Conservation (phyloP, 106 monocot species). For the Gastrodia elata region DNA sequence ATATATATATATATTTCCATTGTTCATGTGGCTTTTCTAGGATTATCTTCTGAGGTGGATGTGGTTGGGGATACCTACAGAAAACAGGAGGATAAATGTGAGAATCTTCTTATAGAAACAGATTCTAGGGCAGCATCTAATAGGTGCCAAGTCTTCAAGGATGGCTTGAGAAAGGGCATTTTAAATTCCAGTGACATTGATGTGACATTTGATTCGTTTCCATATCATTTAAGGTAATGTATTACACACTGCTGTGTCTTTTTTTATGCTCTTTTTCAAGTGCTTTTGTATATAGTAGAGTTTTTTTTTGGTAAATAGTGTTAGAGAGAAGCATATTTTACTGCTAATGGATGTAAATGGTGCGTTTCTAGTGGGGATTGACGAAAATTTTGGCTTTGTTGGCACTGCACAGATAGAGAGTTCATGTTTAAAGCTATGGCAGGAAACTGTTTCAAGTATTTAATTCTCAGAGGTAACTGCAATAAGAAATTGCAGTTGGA, state of each 20-base stretch:
- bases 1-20: background rate
- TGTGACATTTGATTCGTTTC: constrained; percentile 77
- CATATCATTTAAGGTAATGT: constrained; percentile 79
- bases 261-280: background rate
- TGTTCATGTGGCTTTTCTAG: constrained; percentile 21
- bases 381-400: background rate
- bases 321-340: constrained; percentile 4
- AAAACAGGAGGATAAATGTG: constrained; percentile 47
- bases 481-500: background rate
- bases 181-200: constrained; percentile 52
- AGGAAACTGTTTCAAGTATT: background rate
- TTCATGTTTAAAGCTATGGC: background rate
- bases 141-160: constrained; percentile 58
- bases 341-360: background rate
- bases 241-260: background rate
- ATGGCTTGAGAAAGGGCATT: constrained; percentile 53
- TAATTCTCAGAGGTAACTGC: background rate
- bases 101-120: constrained; percentile 21
- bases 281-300: background rate
- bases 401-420: background rate
- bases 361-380: background rate
- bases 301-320: background rate
- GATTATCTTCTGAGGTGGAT: constrained; percentile 46
- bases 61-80: constrained; percentile 35
- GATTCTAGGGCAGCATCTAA: constrained; percentile 29